Base-by-base conservation (phyloP, 2,329 filamentous ascomycete genomes). In the Alternaria infectoria region DNA sequence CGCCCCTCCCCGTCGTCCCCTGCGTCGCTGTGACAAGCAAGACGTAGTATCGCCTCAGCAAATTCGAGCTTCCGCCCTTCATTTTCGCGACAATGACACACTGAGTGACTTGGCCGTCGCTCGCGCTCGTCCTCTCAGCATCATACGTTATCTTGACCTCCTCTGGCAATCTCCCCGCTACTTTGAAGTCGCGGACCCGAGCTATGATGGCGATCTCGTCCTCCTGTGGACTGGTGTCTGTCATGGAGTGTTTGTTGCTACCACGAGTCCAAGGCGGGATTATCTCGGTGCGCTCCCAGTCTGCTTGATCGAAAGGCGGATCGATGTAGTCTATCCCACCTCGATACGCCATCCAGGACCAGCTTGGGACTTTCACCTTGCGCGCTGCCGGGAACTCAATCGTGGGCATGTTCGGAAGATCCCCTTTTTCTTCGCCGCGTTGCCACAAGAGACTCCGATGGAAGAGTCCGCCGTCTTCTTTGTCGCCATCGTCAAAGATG, bases 371-470 rank as follows among this genome's bases (percentile, higher is more conserved):
- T 7, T 44, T 36, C 12, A 43, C 40, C 1, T 49, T 49, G 17
- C 50, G 25, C 2, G 46, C 58, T 8, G 43, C 3, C 3, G 57
- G 54, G 15, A 65, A 65, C 1, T 40, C 26, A 10, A 67, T 66
- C 6, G n/a, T 50, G 6, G 30, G 15, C 10, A 69, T 30, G 32
- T 23, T 28, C 28, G 15, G 12, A 12, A 46, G 15, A 13, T 46
- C 55, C 3, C 44, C 44, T 0, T 59, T 25, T 15, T 55, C 43
- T 32, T 59, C 55, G 15, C 62, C 70, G 1, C 74, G 69, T 19
- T 67, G 64, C 77, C 78, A 81, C 0, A 81, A 61, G 0, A 81
- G 54, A 52, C 75, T 78, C 1, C 75, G 68, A 19, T 62, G 68
- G 3, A 79, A 65, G 7, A 70, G 59, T 4, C 63, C 57, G 26